Percentiles rank a stretch among this genome's conserved stretches.
These are phyloP conservation scores for Cucumis melo DNA, from an alignment of 306 rosid genomes.

Conservation along the genomic window DNA sequence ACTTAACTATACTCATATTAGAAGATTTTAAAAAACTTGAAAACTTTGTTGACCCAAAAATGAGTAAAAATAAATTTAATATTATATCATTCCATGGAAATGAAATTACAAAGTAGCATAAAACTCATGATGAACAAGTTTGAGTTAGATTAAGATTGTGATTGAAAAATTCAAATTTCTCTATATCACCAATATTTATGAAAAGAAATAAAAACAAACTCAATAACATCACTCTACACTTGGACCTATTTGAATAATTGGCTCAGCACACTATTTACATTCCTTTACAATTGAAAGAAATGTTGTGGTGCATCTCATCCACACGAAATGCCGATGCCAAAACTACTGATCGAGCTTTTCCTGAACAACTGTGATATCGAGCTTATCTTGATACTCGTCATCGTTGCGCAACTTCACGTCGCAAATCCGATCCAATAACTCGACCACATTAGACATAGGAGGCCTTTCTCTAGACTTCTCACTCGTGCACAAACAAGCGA, in stretches of 20 bases:
- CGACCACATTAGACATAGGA: conserved; percentile 28
- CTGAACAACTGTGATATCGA: too few relatives aligned
- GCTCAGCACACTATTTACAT: neutral
- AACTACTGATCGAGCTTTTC: neutral
- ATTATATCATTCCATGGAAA: too few relatives aligned
- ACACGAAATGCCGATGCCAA: neutral
- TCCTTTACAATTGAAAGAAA: neutral
- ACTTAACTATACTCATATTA: too few relatives aligned
- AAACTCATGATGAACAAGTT: neutral
- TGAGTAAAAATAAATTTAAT: too few relatives aligned
- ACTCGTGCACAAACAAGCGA: conserved; percentile 44
- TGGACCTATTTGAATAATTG: neutral
- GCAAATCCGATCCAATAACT: conserved; percentile 18
- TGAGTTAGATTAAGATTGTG: neutral
- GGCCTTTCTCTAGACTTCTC: conserved; percentile 48
- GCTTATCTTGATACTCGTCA: neutral
- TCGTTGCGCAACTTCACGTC: neutral
- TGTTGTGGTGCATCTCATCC: neutral
- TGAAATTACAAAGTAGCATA: too few relatives aligned
- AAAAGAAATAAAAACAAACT: neutral
- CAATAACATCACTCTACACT: neutral
- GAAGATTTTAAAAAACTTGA: neutral
- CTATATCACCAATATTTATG: neutral
- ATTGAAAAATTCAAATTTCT: neutral
- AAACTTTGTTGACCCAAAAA: neutral